A percentile compares a stretch with the other conserved stretches of the same genome.
Conservation (phyloP, 169 alveolate species). For the Cryptosporidium baileyi region DNA sequence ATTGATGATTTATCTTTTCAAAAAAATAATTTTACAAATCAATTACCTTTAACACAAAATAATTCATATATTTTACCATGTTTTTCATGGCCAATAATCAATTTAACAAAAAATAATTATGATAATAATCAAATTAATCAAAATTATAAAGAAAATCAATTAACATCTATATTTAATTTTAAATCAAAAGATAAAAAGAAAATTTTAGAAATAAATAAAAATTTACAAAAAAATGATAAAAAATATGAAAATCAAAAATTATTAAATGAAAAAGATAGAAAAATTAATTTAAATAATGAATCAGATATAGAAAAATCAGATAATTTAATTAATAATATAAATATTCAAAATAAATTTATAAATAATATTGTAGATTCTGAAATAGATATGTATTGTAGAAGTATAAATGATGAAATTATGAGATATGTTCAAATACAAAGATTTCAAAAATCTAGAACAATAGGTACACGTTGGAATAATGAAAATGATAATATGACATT, state of each 20-base stretch:
- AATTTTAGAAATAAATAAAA: background rate
- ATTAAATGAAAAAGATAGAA: background rate
- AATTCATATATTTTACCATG: slow-evolving; percentile 59
- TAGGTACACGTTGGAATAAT: slow-evolving; percentile 66
- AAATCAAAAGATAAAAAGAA: background rate
- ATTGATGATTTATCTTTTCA: background rate
- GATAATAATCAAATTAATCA: background rate
- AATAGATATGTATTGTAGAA: slow-evolving; percentile 42
- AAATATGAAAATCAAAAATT: background rate
- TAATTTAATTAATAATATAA: background rate
- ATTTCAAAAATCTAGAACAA: slow-evolving; percentile 66
- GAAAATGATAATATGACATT: slow-evolving; percentile 32
- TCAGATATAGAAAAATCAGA: background rate
- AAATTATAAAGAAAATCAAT: background rate
- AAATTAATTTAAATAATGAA: background rate
- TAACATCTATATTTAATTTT: background rate
- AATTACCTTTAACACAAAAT: slow-evolving; percentile 29
- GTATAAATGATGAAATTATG: slow-evolving; percentile 55
- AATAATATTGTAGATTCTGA: slow-evolving; percentile 13
- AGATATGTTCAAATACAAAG: slow-evolving; percentile 60
- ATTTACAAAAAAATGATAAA: background rate
- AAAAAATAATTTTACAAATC: background rate
- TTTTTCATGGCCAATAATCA: slow-evolving; percentile 64
- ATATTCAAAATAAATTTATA: background rate
- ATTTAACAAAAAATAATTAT: background rate